Evolutionary conservation across 306 rosid genomes (phyloP), one percentile per base, ranked within the genome.

Genomic region (Begonia loranthoides): DNA sequence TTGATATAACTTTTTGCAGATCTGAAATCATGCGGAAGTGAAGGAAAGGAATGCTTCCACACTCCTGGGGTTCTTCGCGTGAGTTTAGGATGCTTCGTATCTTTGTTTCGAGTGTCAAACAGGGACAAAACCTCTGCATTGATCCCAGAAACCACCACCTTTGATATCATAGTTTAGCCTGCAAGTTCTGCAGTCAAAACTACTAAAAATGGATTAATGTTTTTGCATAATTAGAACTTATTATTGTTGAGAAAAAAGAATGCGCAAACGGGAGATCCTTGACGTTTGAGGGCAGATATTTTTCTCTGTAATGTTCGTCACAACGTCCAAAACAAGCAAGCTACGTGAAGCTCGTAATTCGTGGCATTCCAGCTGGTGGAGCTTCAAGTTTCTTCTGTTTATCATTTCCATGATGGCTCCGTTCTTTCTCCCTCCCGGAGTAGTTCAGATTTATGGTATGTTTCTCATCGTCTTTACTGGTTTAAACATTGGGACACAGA

Each of bases 351-450:
- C 50, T 76, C 49, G 84, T 61, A 79, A 73, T 70, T 64, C 60
- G 22, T 88, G 93, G 93, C 97, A 84, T 71, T 81, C 93, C 21
- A 84, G 80, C 46, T 66, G 77, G 82, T 84, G 96, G 96, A 68
- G 62, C 48, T 48, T 72, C 39, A 88, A 88, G 83, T 51, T 50
- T 60, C 34, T 71, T 57, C 56, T 65, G 19, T 75, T 84, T 61
- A n/a, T 80, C 51, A 44, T 73, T 53, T 81, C 96, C 49, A 62
- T 79, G 65, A 51, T 71, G 60, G 70, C 70, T 55, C 78, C 95
- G 22, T 64, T 81, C 68, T 73, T 80, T 60, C 38, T 71, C 40
- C 81, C 95, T 52, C 66, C 84, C 4, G 57, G 64, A 51, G 39
- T 76, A 51, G 60, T 88, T 54, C 83, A 75, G 47, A 17, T 88